Percentiles rank a stretch among this genome's conserved stretches.
phyloP scores from a whole-genome alignment of 2,329 filamentous ascomycete genomes.

The Penicillium sclerotiorum region DNA sequence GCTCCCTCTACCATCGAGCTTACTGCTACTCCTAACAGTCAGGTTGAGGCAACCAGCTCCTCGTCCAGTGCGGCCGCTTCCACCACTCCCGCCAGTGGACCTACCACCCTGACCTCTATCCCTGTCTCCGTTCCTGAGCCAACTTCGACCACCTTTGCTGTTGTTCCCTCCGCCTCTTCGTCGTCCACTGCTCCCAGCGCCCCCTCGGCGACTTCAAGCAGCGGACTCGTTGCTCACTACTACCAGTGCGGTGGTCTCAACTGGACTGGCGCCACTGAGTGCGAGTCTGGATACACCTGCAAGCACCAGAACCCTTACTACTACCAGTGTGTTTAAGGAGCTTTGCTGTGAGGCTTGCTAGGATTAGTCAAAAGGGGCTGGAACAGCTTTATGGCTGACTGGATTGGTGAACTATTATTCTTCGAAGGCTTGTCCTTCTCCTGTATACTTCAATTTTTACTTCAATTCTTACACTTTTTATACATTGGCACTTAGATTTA shows the following conservation, averaged over 20 bases:
- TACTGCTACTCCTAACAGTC: slow-evolving; percentile 14
- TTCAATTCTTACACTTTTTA: not conserved
- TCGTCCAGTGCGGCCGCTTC: not conserved
- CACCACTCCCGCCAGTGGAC: not conserved
- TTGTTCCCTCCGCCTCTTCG: not conserved
- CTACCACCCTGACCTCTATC: slow-evolving; percentile 10
- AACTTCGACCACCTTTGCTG: slow-evolving; percentile 6
- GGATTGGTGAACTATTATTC: slow-evolving; percentile 16
- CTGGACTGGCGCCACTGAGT: slow-evolving; percentile 39
- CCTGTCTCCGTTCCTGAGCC: slow-evolving; percentile 6
- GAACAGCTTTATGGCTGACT: slow-evolving; percentile 1
- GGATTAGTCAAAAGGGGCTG: slow-evolving; percentile 10
- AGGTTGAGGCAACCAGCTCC: slow-evolving; percentile 17
- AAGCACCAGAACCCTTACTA: slow-evolving; percentile 41
- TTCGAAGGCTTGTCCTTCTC: slow-evolving; percentile 8
- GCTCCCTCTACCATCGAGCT: slow-evolving; percentile 8
- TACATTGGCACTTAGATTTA: not conserved
- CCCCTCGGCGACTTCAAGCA: slow-evolving; percentile 3
- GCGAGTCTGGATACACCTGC: slow-evolving; percentile 37
- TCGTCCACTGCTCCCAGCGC: slow-evolving; percentile 11
- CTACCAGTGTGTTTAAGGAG: slow-evolving; percentile 37
- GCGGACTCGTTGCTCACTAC: slow-evolving; percentile 23
- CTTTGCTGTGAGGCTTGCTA: not conserved
- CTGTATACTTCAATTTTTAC: slow-evolving; percentile 16
- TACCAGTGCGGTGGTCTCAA: slow-evolving; percentile 41